phyloP scores from a whole-genome alignment of 139 green algal genomes.

The Coelastrella sp. region DNA sequence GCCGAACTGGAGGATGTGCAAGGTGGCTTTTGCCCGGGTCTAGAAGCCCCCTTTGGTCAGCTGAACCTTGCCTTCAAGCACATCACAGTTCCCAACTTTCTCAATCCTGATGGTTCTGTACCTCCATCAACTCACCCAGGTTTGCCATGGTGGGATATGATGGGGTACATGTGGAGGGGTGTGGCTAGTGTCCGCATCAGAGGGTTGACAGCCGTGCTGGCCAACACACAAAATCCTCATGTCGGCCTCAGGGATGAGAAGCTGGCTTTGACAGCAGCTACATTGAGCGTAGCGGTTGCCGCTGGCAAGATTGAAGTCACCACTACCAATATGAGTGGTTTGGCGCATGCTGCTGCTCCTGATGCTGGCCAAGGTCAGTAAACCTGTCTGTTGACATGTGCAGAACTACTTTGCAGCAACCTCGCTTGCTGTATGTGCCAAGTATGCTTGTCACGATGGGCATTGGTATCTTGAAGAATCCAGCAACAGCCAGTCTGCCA shows the following conservation, averaged over 20 bases:
- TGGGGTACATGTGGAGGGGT: constrained; percentile 72
- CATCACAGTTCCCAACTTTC: constrained; percentile 59
- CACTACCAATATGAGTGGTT: constrained; percentile 41
- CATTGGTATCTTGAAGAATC: too few species aligned
- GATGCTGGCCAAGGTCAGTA: constrained; percentile 45
- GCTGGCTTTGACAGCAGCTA: constrained; percentile 49
- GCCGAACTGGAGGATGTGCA: constrained; percentile 52
- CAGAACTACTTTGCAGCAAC: too few species aligned
- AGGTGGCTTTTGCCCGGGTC: constrained; percentile 60
- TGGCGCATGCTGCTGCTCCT: constrained; percentile 37
- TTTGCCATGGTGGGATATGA: constrained; percentile 59
- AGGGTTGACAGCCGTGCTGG: constrained; percentile 26
- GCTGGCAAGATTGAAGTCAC: constrained; percentile 47
- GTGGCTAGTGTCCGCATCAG: neutral
- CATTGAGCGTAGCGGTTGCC: constrained; percentile 33
- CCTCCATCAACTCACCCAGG: constrained; percentile 1
- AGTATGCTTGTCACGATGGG: too few species aligned
- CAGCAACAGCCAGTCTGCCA: too few species aligned
- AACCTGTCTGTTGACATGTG: too few species aligned
- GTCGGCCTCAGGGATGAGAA: constrained; percentile 45
- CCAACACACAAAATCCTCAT: constrained; percentile 38
- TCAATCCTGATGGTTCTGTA: constrained; percentile 52
- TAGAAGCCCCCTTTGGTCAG: constrained; percentile 68
- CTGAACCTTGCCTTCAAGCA: constrained; percentile 52
- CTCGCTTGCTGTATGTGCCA: too few species aligned